These are phyloP conservation scores for Penicillium malachiteum DNA, from an alignment of 495 filamentous ascomycete genomes.

Conservation along the genomic window DNA sequence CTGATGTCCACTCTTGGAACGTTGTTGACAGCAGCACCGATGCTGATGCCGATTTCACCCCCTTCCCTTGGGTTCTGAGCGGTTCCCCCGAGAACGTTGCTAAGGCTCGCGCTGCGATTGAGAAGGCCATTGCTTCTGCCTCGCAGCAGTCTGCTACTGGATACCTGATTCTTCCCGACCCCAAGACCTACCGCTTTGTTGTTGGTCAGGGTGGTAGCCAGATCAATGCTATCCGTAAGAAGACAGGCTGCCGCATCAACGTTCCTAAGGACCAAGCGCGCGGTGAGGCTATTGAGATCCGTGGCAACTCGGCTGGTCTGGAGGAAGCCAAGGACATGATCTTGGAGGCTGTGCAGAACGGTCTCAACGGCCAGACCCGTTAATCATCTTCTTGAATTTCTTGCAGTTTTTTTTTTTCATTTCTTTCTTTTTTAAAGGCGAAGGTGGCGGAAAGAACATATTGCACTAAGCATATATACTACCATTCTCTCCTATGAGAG, in stretches of 20 bases:
- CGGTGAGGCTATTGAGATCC: conserved; percentile 84
- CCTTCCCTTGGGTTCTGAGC: conserved; percentile 89
- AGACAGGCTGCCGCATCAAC: conserved; percentile 88
- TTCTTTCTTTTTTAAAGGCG: background rate
- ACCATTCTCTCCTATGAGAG: conserved; percentile 8
- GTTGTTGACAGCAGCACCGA: conserved; percentile 57
- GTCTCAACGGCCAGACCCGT: conserved; percentile 29
- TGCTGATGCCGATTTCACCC: conserved; percentile 29
- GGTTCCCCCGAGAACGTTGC: conserved; percentile 72
- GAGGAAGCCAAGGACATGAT: conserved; percentile 90
- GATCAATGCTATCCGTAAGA: conserved; percentile 87
- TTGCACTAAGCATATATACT: conserved; percentile 17
- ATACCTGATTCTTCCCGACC: conserved; percentile 87
- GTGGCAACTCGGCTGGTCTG: conserved; percentile 73
- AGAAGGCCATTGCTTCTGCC: conserved; percentile 68
- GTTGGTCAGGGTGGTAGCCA: conserved; percentile 86
- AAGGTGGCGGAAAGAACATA: conserved; percentile 16
- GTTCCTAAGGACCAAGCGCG: conserved; percentile 78
- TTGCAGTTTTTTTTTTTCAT: background rate
- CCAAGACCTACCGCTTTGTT: conserved; percentile 82
- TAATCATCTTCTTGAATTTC: conserved; percentile 13
- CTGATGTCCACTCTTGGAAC: conserved; percentile 76
- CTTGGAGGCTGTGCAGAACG: conserved; percentile 67
- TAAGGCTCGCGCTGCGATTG: conserved; percentile 71
- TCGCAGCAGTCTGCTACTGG: conserved; percentile 70